A percentile compares a stretch with the other conserved stretches of the same genome.
Evolutionary conservation across 192 early-diverging fungal species (phyloP).

Genomic region (Mortierella alpina): DNA sequence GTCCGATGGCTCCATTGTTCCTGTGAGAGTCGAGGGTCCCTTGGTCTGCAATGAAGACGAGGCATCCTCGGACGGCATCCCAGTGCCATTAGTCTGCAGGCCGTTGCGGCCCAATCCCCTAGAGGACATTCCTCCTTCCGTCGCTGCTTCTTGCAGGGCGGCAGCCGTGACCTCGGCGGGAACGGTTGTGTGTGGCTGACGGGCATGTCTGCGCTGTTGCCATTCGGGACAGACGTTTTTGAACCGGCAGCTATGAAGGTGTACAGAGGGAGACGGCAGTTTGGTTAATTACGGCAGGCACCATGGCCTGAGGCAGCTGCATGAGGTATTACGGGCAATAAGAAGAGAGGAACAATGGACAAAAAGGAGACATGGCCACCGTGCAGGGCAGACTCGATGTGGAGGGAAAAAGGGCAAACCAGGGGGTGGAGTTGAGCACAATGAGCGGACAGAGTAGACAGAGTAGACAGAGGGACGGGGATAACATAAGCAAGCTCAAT

Average conservation of each 20-base stretch:
- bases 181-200: constrained; percentile 2
- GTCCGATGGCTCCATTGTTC: no score
- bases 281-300: background rate
- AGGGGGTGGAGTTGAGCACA: no score
- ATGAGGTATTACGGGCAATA: no score
- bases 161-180: constrained; percentile 9
- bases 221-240: constrained; percentile 52
- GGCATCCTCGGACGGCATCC: no score
- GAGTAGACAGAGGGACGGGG: background rate
- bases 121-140: constrained; percentile 28
- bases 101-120: constrained; percentile 27
- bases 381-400: no score
- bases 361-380: no score
- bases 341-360: no score
- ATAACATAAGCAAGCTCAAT: constrained; percentile 5
- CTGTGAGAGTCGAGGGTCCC: background rate
- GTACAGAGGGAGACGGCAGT: background rate
- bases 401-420: no score
- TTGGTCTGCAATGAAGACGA: no score
- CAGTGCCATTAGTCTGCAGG: background rate
- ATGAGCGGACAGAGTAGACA: background rate
- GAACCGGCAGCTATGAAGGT: constrained; percentile 34
- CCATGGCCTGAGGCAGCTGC: no score
- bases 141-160: constrained; percentile 21
- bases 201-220: constrained; percentile 29